Conservation (phyloP, 1,284 basidiomycete genomes). For the Tilletia walkeri region DNA sequence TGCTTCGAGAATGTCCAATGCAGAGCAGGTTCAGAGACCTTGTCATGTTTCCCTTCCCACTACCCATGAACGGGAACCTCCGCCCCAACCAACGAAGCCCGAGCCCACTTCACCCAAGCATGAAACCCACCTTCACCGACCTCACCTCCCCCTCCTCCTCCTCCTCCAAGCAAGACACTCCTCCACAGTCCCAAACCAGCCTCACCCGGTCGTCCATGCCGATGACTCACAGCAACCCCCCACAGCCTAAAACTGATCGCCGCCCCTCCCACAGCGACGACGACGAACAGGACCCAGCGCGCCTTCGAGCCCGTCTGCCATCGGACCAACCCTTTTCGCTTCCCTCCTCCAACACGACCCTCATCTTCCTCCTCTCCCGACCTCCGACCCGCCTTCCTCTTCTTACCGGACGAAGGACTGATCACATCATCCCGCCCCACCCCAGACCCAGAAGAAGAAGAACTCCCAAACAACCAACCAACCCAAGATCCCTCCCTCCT, state of each 20-base stretch:
- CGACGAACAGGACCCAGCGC: constrained; percentile 6
- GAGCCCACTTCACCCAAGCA: neutral
- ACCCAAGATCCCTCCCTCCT: neutral
- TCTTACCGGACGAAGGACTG: neutral
- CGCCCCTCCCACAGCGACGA: neutral
- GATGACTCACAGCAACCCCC: neutral
- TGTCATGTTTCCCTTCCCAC: neutral
- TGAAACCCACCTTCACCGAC: neutral
- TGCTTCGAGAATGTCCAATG: too few species aligned
- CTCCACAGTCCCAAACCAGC: constrained; percentile 7
- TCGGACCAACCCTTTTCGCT: neutral
- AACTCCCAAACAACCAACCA: constrained; percentile 2
- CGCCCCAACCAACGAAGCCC: neutral
- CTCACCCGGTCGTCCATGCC: neutral
- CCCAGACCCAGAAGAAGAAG: neutral
- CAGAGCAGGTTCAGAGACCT: too few species aligned
- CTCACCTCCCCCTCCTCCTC: neutral
- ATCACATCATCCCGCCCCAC: neutral
- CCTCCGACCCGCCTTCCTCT: neutral
- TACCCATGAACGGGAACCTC: neutral
- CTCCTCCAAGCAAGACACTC: neutral
- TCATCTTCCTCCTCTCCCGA: neutral
- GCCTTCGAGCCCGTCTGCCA: neutral
- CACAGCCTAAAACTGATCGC: neutral
- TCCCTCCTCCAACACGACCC: neutral